A percentile compares a stretch with the other conserved stretches of the same genome.
These are phyloP conservation scores for Exserohilum rostratum DNA, from an alignment of 2,329 filamentous ascomycete species.

Conservation along the genomic window DNA sequence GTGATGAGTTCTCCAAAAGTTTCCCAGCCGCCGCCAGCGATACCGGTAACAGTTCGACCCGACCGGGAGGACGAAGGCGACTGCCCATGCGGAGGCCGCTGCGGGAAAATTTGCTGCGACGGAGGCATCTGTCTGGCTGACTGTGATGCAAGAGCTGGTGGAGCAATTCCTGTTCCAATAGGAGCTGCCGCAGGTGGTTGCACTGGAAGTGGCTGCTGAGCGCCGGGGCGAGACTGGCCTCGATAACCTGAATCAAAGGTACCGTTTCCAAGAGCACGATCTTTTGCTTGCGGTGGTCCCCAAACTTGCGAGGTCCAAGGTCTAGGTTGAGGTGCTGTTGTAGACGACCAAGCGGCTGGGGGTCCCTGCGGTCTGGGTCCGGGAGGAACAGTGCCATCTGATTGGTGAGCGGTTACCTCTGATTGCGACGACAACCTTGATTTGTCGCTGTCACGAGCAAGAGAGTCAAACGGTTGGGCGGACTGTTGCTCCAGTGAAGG, in stretches of 20 bases:
- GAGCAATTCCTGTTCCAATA: slow-evolving; percentile 28
- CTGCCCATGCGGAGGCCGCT: slow-evolving; percentile 23
- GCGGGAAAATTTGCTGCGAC: slow-evolving; percentile 30
- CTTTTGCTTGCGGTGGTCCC: slow-evolving; percentile 71
- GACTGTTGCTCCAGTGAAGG: slow-evolving; percentile 26
- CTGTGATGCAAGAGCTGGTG: slow-evolving; percentile 25
- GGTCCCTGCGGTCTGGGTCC: slow-evolving; percentile 35
- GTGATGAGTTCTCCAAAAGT: slow-evolving; percentile 40
- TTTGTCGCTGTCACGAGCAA: slow-evolving; percentile 29
- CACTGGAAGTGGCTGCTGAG: slow-evolving; percentile 35
- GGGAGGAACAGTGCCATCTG: slow-evolving; percentile 23
- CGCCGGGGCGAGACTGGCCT: slow-evolving; percentile 50
- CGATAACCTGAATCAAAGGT: slow-evolving; percentile 71
- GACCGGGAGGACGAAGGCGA: slow-evolving; percentile 21
- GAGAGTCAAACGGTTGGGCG: slow-evolving; percentile 24
- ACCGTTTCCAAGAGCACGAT: slow-evolving; percentile 76
- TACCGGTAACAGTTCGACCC: slow-evolving; percentile 38
- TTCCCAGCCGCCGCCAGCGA: slow-evolving; percentile 39
- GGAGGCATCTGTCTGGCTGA: slow-evolving; percentile 21
- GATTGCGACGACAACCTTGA: slow-evolving; percentile 24
- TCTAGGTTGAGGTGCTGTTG: slow-evolving; percentile 33
- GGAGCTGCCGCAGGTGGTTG: slow-evolving; percentile 35
- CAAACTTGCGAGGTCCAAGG: slow-evolving; percentile 65
- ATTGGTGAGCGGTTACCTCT: slow-evolving; percentile 22
- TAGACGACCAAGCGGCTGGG: slow-evolving; percentile 33